Conservation (phyloP, 2,329 filamentous ascomycete species). For the Monilinia fructigena region DNA sequence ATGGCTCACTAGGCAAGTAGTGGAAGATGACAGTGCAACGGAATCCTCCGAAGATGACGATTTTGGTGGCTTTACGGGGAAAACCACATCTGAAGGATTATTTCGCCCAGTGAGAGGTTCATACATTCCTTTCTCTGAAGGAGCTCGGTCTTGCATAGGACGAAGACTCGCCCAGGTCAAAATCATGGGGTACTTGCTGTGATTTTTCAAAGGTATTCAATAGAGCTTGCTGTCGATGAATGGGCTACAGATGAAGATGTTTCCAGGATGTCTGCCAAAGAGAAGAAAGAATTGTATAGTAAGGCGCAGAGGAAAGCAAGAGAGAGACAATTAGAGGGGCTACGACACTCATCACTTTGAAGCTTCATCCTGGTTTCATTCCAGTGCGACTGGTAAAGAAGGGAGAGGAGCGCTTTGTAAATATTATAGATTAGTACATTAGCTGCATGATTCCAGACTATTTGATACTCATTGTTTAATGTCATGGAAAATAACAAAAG, state of each 20-base stretch:
- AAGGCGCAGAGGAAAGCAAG: slow-evolving; percentile 48
- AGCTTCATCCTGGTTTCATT: slow-evolving; percentile 59
- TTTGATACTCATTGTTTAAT: neutral
- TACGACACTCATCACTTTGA: slow-evolving; percentile 67
- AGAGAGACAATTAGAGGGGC: slow-evolving; percentile 42
- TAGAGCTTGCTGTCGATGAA: slow-evolving; percentile 37
- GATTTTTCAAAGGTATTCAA: slow-evolving; percentile 34
- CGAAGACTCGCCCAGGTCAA: slow-evolving; percentile 42
- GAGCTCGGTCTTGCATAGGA: slow-evolving; percentile 43
- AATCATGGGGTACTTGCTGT: slow-evolving; percentile 39
- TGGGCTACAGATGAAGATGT: slow-evolving; percentile 38
- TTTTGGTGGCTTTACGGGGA: slow-evolving; percentile 23
- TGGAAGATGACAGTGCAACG: slow-evolving; percentile 46
- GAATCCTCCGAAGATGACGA: slow-evolving; percentile 23
- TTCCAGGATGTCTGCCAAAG: slow-evolving; percentile 28
- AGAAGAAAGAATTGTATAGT: slow-evolving; percentile 33
- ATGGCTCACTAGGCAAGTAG: slow-evolving; percentile 60
- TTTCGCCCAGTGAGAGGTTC: slow-evolving; percentile 37
- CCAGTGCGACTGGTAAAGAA: slow-evolving; percentile 67
- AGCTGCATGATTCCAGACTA: slow-evolving; percentile 17
- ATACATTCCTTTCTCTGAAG: slow-evolving; percentile 42
- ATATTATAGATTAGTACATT: slow-evolving; percentile 32
- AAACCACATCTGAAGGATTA: slow-evolving; percentile 27
- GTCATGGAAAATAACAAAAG: neutral
- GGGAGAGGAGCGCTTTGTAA: slow-evolving; percentile 66